phyloP scores from a whole-genome alignment of 805 yeast genomes.

The Wickerhamomyces bovis region DNA sequence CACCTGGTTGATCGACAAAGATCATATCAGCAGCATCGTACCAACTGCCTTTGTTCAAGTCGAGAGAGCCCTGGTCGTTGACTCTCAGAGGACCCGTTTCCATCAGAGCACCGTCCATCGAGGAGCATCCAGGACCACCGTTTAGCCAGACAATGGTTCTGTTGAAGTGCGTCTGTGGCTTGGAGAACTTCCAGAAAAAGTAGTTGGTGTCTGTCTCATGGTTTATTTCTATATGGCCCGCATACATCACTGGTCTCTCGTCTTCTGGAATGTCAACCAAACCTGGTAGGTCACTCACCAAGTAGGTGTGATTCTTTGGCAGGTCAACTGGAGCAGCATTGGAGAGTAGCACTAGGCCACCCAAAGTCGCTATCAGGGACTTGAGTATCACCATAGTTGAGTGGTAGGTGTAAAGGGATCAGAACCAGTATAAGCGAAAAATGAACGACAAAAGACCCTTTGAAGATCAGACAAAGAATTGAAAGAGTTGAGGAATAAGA shows the following conservation, averaged over 20 bases:
- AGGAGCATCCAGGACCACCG: constrained; percentile 98
- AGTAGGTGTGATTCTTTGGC: constrained; percentile 8
- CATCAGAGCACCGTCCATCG: constrained; percentile 94
- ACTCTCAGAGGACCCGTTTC: constrained; percentile 88
- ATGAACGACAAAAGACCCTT: background rate
- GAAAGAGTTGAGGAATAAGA: no score
- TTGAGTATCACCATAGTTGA: background rate
- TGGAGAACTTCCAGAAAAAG: constrained; percentile 25
- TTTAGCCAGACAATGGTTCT: constrained; percentile 80
- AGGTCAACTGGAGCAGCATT: constrained; percentile 13
- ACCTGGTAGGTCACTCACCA: constrained; percentile 20
- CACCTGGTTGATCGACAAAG: constrained; percentile 91
- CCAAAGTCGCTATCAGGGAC: background rate
- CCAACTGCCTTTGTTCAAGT: constrained; percentile 75
- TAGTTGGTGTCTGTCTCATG: constrained; percentile 16
- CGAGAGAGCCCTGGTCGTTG: constrained; percentile 36
- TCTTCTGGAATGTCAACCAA: constrained; percentile 11
- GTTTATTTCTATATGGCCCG: constrained; percentile 31
- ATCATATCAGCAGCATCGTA: constrained; percentile 69
- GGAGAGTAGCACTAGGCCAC: background rate
- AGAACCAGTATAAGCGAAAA: background rate
- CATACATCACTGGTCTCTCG: constrained; percentile 36
- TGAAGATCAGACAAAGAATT: background rate
- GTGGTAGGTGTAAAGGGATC: background rate
- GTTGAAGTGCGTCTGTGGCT: constrained; percentile 19